Evolutionary conservation across 305 asterid genomes (phyloP), one percentile per base, ranked within the genome.

Genomic region (Solanum chacoense): DNA sequence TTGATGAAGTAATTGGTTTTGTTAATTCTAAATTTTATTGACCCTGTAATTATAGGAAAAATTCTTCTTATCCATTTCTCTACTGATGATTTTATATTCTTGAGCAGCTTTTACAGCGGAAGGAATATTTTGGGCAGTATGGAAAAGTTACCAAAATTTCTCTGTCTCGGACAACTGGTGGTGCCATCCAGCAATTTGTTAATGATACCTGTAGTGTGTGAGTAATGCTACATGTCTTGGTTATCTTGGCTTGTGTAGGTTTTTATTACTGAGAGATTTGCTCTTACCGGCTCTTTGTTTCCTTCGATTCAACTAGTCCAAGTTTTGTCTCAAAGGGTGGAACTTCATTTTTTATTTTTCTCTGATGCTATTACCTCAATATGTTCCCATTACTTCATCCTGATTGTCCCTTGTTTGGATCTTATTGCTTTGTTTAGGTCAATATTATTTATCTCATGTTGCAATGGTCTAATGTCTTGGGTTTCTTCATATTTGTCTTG

Each of bases 141-240:
- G 99, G 99, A 50, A 97, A 95, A 92, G 94, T 97, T 81, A 89
- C 98, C 59, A 97, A 97, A 92, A 93, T 97, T 85, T 95, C 99
- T 85, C 96, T 97, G 85, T 97, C 99, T 42, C 94, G 99, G 91
- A 96, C 99, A 42, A 96, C 98, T 90, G 98, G 98, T 91, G 99
- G 99, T 85, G 92, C 98, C 85, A 89, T 97, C 90, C 99, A 97
- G 89, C 98, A 96, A 88, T 97, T 96, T 91, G 79, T 94, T 88
- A 91, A 96, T 91, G 99, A 96, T 85, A 93, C 98, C 73, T 97
- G 99, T 93, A 97, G 99, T 31, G 98, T 95, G 99, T 96, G 93
- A 95, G 99, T 81, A 65, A 55, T 42, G 67, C 40, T 87, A 12
- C 80, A 4, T 75, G 29, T 38, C 71, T 37, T 26, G 38, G 28